Percentiles rank a stretch among this genome's conserved stretches.
phyloP scores from a whole-genome alignment of 306 rosid species.

The Castanospermum australe region DNA sequence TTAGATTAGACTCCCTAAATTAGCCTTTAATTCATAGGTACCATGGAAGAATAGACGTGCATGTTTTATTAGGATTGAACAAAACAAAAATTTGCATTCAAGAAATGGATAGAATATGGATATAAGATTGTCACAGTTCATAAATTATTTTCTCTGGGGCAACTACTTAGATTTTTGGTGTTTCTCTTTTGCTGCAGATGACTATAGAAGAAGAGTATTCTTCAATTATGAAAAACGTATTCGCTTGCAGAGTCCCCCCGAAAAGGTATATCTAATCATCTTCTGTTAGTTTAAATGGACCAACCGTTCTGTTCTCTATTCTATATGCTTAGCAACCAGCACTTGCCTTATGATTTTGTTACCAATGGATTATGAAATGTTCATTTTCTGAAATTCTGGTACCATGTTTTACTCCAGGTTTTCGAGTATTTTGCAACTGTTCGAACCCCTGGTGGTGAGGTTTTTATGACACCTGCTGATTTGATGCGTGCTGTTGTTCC shows the following conservation, averaged over 20 bases:
- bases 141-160: too few relatives aligned
- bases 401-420: conserved; percentile 50
- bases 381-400: too few relatives aligned
- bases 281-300: neutral
- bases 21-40: too few relatives aligned
- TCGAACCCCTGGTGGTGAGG: conserved; percentile 43
- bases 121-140: neutral
- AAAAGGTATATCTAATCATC: conserved; percentile 50
- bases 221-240: conserved; percentile 75
- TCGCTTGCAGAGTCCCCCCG: conserved; percentile 65
- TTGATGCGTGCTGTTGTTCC: conserved; percentile 78
- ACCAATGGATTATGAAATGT: neutral
- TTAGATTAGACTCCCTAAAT: too few relatives aligned
- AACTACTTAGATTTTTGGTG: neutral
- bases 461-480: conserved; percentile 66
- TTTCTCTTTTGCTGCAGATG: conserved; percentile 39
- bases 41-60: too few relatives aligned
- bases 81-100: too few relatives aligned
- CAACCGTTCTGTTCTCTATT: neutral
- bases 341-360: conserved; percentile 1
- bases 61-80: too few relatives aligned
- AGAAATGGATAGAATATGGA: neutral
- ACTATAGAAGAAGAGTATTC: conserved; percentile 61
- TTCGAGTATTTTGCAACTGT: conserved; percentile 72
- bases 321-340: neutral